Base-by-base conservation (phyloP, 257 asterid species). In the Scutellaria barbata region DNA sequence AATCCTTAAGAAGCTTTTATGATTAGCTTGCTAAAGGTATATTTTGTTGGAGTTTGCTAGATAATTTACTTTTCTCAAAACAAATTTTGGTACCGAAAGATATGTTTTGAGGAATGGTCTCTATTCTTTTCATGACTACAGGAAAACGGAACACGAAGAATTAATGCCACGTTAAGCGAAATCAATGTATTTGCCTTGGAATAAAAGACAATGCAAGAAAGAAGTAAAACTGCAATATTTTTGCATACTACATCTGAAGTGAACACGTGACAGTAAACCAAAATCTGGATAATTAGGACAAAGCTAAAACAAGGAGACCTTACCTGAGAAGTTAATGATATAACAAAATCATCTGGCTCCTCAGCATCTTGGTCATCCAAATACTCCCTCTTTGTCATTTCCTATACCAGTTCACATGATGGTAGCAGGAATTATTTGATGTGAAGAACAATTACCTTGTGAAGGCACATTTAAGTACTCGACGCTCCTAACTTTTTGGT, bases 291-390 rank as follows among this genome's bases (percentile, higher is more conserved):
- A 79, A 76, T 56, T 54, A 66, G 58, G 71, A 63, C 50, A 69
- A 66, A 58, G 54, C 35, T 56, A 35, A 10, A 59, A 65, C 66
- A 53, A 61, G 61, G 68, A 66, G 66, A 68, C 72, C 84, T 82
- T 62, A 90, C 99, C 92, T 88, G 96, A 72, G 98, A 90, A 54
- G 97, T 88, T 75, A 95, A 77, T 43, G 99, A 89, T 78, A 95
- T 89, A 51, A 95, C 85, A 81, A 86, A 92, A 77, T 95, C 99
- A 82, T 95, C 98, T 39, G 99, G 99, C 86, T 95, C 99, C 86
- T 95, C 99, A 48, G 96, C 93, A 79, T 95, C 99, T 85, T 89
- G 95, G 83, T 92, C 99, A 61, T 92, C 99, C 90, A 88, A 81
- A 81, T 92, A 95, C 74, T 89, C 92, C 78, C 85, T 81, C 79